These are phyloP conservation scores for Plasmodium yoelii DNA, from an alignment of 169 alveolate species.

Conservation along the genomic window DNA sequence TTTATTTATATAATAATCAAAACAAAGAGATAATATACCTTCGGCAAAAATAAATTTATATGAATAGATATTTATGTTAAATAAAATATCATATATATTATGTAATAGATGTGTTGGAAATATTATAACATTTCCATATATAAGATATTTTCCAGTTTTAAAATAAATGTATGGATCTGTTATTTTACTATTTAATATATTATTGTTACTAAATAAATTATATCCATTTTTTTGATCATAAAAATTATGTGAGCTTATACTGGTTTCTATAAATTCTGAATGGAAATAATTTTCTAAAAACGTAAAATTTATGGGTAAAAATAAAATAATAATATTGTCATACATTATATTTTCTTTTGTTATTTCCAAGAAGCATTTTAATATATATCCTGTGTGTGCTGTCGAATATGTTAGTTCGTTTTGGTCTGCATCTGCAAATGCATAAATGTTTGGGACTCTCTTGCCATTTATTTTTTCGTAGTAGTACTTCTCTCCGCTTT, in stretches of 20 bases:
- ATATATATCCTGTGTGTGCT: conserved; percentile 48
- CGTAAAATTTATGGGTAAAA: conserved; percentile 37
- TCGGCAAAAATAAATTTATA: conserved; percentile 64
- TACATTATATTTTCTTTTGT: conserved; percentile 65
- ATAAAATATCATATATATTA: conserved; percentile 46
- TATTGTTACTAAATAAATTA: conserved; percentile 48
- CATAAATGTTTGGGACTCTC: conserved; percentile 67
- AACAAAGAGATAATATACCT: conserved; percentile 58
- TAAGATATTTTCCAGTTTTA: conserved; percentile 35
- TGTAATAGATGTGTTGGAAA: conserved; percentile 40
- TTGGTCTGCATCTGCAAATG: conserved; percentile 21
- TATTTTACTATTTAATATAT: conserved; percentile 50
- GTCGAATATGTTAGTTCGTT: conserved; percentile 28
- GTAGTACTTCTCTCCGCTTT: background rate
- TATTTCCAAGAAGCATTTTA: conserved; percentile 39
- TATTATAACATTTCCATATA: conserved; percentile 49
- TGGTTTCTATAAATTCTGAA: conserved; percentile 59
- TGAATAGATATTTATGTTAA: conserved; percentile 44
- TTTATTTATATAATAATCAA: conserved; percentile 20
- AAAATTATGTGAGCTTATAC: conserved; percentile 30
- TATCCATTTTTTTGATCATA: conserved; percentile 66
- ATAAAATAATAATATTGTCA: conserved; percentile 51
- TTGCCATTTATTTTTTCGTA: conserved; percentile 48
- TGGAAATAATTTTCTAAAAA: conserved; percentile 18
- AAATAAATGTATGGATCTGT: conserved; percentile 63